Base-by-base conservation (phyloP, 345 rosid genomes). In the Durio zibethinus region DNA sequence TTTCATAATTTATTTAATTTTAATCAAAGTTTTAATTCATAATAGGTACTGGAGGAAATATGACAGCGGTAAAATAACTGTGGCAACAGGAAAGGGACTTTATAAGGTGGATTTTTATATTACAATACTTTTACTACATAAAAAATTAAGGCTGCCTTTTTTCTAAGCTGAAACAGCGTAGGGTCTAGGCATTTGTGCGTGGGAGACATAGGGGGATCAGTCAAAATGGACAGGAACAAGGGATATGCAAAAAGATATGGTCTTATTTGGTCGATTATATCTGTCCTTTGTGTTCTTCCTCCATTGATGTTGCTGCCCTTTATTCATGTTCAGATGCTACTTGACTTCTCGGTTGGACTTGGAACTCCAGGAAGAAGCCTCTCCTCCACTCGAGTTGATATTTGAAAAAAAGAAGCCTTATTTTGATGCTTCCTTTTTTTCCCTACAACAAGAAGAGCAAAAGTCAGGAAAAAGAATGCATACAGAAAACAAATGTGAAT, bases 291-390 rank as follows among this genome's bases (percentile, higher is more conserved):
- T 50, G 52, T 62, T 78, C 81, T 79, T 74, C 83, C n/a, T 76
- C 85, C 90, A 79, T 73, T 68, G 77, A 72, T 86, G 65, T 72
- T 81, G 83, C 88, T 83, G 76, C 84, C 84, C 69, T 77, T 81
- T 79, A 82, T 81, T 78, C 80, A 81, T 78, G 54, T 75, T 76
- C 76, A 79, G 81, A 85, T 84, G 78, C 83, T 77, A 43, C 38
- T 83, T 36, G 40, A 14, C 47, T 33, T 36, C 36, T 43, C 53
- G 3, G 14, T 40, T 60, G 83, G 25, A 42, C 61, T 53, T 53
- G 65, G 72, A 80, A 74, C 82, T 72, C 40, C 10, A 23, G 40
- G 45, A 6, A 65, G 48, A 63, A 62, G 5, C 40, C 65, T 4
- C 56, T 56, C 16, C 56, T 80, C 62, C 77, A 16, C 21, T 33